Base-by-base conservation (phyloP, 2,329 filamentous ascomycete genomes). In the Xylaria sp. region DNA sequence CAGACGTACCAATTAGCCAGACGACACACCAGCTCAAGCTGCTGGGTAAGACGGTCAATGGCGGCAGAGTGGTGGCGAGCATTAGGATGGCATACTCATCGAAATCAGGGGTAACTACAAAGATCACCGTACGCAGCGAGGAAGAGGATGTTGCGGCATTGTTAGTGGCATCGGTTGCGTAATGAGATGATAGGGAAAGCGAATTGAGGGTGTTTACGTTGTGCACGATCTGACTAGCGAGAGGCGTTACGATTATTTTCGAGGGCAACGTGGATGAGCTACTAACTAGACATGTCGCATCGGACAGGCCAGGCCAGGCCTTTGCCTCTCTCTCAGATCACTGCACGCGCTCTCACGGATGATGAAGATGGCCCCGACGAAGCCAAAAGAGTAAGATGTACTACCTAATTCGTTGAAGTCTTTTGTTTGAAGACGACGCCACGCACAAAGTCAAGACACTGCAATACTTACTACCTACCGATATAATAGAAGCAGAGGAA, bases 21-120 rank as follows among this genome's bases (percentile, higher is more conserved):
- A 92, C 87, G 61, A 97, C 92, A 63, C 94, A 99, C 75, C 92
- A 92, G 3, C 87, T 99, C 73, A 97, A 96, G 79, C 81, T 99
- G 42, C 89, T 97, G 74, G 94, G 94, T 73, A 97, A 97, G 85
- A 96, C 91, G 49, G 88, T 97, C 63, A 87, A 84, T 39, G 94
- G 93, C 42, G 94, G 94, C 66, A 88, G 89, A 70, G 93, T 99
- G 13, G 91, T 92, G 58, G 90, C 89, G 62, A 87, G 85, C 66
- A 86, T 97, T 65, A 85, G 92, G 76, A 96, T 99, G 92, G 94
- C 92, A 0, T 97, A 86, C 77, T 95, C 91, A 63, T 86, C 89
- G 69, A 96, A 95, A 82, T 88, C 88, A 54, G 94, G 94, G 55
- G 92, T 97, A 30, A 97, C 94, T 60, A 95, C 93, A 71, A 97